Conservation (phyloP, 306 rosid species). For the Gleditsia sinensis region DNA sequence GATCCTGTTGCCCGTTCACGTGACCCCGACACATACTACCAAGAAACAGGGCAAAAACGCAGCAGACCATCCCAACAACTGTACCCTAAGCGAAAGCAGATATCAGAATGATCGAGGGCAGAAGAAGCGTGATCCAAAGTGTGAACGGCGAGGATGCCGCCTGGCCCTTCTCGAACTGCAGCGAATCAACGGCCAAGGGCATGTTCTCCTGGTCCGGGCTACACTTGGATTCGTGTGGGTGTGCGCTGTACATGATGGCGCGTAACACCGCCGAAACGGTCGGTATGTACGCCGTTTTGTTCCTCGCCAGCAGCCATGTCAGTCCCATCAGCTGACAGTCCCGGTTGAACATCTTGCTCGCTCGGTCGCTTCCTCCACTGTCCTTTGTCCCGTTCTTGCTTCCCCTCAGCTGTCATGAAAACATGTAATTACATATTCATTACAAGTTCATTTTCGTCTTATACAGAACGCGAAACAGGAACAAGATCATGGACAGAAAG, state of each 20-base stretch:
- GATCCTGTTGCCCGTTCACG: not conserved
- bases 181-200: constrained; percentile 97
- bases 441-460: too few species aligned
- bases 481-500: not conserved
- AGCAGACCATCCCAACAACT: constrained; percentile 24
- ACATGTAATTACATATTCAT: not conserved
- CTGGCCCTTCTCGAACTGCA: constrained; percentile 62
- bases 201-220: constrained; percentile 99
- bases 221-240: constrained; percentile 77
- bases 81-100: constrained; percentile 35
- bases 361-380: constrained; percentile 55
- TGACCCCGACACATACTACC: not conserved
- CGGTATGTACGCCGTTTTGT: constrained; percentile 92
- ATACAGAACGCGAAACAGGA: not conserved
- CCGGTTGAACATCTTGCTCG: constrained; percentile 77
- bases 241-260: constrained; percentile 92
- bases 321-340: constrained; percentile 99
- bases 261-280: constrained; percentile 96
- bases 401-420: constrained; percentile 55
- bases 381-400: constrained; percentile 54
- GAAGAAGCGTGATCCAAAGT: constrained; percentile 39
- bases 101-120: constrained; percentile 48
- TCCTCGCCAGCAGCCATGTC: constrained; percentile 84
- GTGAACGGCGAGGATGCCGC: constrained; percentile 48
- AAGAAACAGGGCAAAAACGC: not conserved